Percentiles rank a stretch among this genome's conserved stretches.
phyloP scores from a whole-genome alignment of 2,329 filamentous ascomycete genomes.

The Aspergillus tanneri region DNA sequence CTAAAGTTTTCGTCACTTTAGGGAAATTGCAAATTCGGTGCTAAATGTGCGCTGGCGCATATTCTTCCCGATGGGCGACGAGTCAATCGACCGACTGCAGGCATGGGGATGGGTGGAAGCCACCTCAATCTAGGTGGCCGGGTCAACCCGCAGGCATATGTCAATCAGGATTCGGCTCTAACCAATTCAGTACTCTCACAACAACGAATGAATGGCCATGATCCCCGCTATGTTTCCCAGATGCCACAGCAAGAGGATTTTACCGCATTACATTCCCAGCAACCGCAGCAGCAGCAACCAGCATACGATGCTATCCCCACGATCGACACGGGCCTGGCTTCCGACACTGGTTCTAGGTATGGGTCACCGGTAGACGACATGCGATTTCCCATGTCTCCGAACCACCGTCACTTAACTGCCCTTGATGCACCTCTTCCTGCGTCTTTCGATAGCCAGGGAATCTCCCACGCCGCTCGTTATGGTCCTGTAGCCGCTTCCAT shows the following conservation, averaged over 20 bases:
- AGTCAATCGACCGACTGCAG: constrained; percentile 69
- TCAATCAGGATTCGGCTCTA: constrained; percentile 67
- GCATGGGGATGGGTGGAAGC: constrained; percentile 52
- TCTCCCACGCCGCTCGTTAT: constrained; percentile 85
- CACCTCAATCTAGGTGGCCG: constrained; percentile 65
- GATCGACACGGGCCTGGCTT: constrained; percentile 60
- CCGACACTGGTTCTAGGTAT: constrained; percentile 63
- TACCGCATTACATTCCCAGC: constrained; percentile 44
- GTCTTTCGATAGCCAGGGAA: constrained; percentile 93
- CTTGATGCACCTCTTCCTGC: constrained; percentile 89
- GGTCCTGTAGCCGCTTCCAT: constrained; percentile 90
- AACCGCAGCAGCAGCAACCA: constrained; percentile 28
- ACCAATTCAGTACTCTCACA: constrained; percentile 69
- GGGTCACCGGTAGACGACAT: constrained; percentile 80
- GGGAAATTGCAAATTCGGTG: constrained; percentile 99
- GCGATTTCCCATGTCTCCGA: constrained; percentile 76
- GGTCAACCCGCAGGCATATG: constrained; percentile 63
- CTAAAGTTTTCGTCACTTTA: constrained; percentile 43
- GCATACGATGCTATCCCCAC: constrained; percentile 53
- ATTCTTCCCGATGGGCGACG: constrained; percentile 89
- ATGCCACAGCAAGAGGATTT: constrained; percentile 46
- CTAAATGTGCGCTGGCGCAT: constrained; percentile 95
- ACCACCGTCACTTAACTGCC: constrained; percentile 73
- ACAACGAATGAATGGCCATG: constrained; percentile 57
- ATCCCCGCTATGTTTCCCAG: constrained; percentile 44